phyloP scores from a whole-genome alignment of 108 stramenopile genomes.

The Bacterosira constricta region DNA sequence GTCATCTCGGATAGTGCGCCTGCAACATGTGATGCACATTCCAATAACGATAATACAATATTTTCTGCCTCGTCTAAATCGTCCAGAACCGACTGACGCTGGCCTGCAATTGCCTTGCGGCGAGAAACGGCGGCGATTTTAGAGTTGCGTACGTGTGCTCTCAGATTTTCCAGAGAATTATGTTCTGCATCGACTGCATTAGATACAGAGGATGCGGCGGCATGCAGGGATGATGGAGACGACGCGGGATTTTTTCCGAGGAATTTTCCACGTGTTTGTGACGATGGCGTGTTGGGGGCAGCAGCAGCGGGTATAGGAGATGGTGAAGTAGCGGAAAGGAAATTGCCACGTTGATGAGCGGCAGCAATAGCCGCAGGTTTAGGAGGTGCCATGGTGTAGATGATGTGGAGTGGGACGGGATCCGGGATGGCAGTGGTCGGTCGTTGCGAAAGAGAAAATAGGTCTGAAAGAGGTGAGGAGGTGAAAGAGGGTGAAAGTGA shows the following conservation, averaged over 20 bases:
- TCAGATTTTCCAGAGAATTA: conserved; percentile 1
- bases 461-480: too few relatives aligned
- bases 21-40: conserved; percentile 23
- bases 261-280: conserved; percentile 32
- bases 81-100: conserved; percentile 9
- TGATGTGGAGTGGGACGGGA: too few relatives aligned
- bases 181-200: background rate
- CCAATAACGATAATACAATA: conserved; percentile 31
- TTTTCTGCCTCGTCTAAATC: conserved; percentile 42
- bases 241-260: conserved; percentile 12
- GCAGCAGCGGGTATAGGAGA: background rate
- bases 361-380: background rate
- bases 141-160: background rate
- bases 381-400: background rate
- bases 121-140: conserved; percentile 18
- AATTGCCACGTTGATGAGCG: conserved; percentile 36
- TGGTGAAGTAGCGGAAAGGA: conserved; percentile 25
- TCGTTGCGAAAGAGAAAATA: too few relatives aligned
- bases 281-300: conserved; percentile 1
- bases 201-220: background rate
- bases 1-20: conserved; percentile 37
- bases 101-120: background rate
- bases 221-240: background rate
- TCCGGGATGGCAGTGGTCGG: too few relatives aligned
- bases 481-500: too few relatives aligned